These are phyloP conservation scores for Parasarocladium wereldwijsianum DNA, from an alignment of 2,329 filamentous ascomycete species.

Conservation along the genomic window DNA sequence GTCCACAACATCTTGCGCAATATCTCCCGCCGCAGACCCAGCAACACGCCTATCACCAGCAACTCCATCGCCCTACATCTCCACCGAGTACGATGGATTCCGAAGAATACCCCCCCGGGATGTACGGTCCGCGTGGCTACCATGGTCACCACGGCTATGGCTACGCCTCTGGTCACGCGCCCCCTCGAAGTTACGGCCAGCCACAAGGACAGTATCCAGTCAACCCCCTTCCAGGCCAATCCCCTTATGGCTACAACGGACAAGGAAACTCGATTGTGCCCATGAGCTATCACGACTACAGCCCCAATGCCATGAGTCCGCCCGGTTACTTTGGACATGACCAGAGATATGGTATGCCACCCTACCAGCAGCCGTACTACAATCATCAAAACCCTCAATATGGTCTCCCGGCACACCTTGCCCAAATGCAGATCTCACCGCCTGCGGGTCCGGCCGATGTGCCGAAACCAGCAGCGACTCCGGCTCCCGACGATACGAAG, in stretches of 20 bases:
- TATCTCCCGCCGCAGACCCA: constrained; percentile 7
- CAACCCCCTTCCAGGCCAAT: no score
- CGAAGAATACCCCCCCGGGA: constrained; percentile 2
- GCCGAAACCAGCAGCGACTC: constrained; percentile 22
- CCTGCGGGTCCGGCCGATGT: constrained; percentile 28
- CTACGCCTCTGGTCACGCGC: constrained; percentile 11
- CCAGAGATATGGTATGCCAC: constrained; percentile 6
- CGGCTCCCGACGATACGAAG: constrained; percentile 36
- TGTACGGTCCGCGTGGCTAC: constrained; percentile 3
- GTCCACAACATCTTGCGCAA: constrained; percentile 20
- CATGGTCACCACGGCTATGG: constrained; percentile 14
- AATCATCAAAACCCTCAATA: constrained; percentile 11
- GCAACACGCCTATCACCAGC: constrained; percentile 6
- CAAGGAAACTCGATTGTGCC: constrained; percentile 5
- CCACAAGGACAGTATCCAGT: no score
- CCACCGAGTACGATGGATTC: constrained; percentile 3
- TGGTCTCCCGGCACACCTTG: constrained; percentile 19
- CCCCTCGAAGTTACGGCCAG: constrained; percentile 2
- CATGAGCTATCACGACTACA: constrained; percentile 4
- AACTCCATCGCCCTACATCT: constrained; percentile 7
- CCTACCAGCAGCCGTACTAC: constrained; percentile 4
- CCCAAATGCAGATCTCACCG: constrained; percentile 24
- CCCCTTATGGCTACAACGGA: background rate
- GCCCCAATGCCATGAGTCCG: constrained; percentile 4
- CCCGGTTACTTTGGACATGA: constrained; percentile 5